Conservation (phyloP, 1,284 basidiomycete genomes). For the Sporisorium sorghi region DNA sequence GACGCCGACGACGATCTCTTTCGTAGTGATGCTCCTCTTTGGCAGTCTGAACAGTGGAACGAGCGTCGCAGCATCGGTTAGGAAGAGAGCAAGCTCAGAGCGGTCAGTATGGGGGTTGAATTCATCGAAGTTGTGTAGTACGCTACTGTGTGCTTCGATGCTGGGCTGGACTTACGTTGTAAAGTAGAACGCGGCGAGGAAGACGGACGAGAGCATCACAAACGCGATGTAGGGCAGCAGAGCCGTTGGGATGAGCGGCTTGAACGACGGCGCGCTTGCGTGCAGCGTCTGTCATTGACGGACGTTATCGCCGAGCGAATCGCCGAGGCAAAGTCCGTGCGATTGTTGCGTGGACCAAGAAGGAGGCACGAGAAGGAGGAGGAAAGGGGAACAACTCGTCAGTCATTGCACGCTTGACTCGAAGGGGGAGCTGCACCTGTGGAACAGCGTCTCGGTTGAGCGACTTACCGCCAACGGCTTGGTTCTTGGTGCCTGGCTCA, state of each 20-base stretch:
- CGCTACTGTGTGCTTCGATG: background rate
- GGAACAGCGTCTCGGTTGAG: too few relatives aligned
- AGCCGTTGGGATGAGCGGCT: constrained; percentile 46
- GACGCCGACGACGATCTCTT: constrained; percentile 48
- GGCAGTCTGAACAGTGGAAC: constrained; percentile 39
- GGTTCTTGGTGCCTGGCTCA: constrained; percentile 12
- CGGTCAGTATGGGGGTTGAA: background rate
- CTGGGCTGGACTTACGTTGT: constrained; percentile 54
- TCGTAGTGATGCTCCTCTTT: constrained; percentile 28
- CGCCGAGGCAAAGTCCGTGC: background rate
- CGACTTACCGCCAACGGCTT: constrained; percentile 37
- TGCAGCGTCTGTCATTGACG: constrained; percentile 36
- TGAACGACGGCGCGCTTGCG: constrained; percentile 27
- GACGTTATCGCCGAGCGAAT: background rate
- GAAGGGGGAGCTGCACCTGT: background rate
- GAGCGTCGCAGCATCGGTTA: background rate
- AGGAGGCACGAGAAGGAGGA: background rate
- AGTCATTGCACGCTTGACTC: background rate
- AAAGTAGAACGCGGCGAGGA: constrained; percentile 61
- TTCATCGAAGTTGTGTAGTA: too few relatives aligned
- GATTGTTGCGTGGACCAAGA: background rate
- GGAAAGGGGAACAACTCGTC: background rate
- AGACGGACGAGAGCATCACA: constrained; percentile 48
- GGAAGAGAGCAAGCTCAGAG: background rate
- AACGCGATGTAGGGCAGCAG: constrained; percentile 56